A percentile compares a stretch with the other conserved stretches of the same genome.
These are phyloP conservation scores for Strobilomyces confusus DNA, from an alignment of 768 basidiomycete species.

Conservation along the genomic window DNA sequence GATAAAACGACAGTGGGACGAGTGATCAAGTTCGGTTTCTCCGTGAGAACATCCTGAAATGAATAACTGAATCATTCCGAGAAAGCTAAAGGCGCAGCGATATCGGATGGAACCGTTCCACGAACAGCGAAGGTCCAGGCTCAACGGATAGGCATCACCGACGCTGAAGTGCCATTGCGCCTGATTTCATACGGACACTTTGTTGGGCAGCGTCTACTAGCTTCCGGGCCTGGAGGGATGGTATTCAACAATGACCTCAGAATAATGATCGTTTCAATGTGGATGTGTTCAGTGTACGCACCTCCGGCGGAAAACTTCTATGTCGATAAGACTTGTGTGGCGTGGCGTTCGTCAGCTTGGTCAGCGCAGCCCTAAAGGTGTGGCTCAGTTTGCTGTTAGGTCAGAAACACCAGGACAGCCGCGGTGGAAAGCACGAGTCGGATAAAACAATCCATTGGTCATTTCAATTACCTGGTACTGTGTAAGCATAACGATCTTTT, in stretches of 20 bases:
- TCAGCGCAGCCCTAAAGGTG: background rate
- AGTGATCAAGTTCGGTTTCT: background rate
- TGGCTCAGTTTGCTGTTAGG: background rate
- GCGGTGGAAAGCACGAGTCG: background rate
- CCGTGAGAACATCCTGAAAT: constrained; percentile 2
- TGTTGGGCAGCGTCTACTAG: background rate
- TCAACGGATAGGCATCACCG: background rate
- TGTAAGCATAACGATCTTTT: background rate
- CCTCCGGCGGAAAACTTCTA: background rate
- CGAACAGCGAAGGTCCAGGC: background rate
- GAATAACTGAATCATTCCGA: background rate
- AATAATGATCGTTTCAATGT: background rate
- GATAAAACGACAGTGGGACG: constrained; percentile 2
- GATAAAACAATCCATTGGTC: background rate
- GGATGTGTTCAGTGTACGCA: constrained; percentile 4
- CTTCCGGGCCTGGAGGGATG: background rate
- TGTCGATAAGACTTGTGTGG: too few relatives aligned
- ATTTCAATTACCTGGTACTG: background rate
- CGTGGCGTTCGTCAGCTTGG: too few relatives aligned
- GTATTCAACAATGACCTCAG: background rate
- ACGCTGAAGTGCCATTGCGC: background rate
- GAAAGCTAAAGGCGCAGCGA: background rate
- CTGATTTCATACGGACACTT: background rate
- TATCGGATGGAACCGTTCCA: constrained; percentile 3
- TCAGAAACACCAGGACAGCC: background rate